These are phyloP conservation scores for Fusarium sp. DNA, from an alignment of 2,329 filamentous ascomycete genomes.

Conservation along the genomic window DNA sequence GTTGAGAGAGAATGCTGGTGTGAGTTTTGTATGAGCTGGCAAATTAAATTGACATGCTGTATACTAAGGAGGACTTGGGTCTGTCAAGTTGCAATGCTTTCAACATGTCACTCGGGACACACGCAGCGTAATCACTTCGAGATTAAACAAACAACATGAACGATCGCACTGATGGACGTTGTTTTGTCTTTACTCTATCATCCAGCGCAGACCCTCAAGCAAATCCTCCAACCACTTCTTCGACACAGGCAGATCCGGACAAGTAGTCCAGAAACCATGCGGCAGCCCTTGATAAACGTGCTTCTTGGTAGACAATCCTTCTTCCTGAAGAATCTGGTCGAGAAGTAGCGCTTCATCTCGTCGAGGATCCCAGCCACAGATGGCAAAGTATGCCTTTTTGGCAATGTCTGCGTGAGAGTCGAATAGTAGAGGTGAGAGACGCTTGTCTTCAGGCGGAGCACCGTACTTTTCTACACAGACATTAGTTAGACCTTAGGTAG, in stretches of 20 bases:
- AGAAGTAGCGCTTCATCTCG: slow-evolving; percentile 63
- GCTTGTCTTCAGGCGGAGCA: slow-evolving; percentile 51
- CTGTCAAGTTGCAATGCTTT: not conserved
- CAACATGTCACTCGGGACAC: not conserved
- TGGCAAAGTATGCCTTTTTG: slow-evolving; percentile 57
- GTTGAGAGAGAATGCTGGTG: not conserved
- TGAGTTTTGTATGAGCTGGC: not conserved
- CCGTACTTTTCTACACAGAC: slow-evolving; percentile 36
- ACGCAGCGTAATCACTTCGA: not conserved
- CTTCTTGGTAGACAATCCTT: slow-evolving; percentile 51
- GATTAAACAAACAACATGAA: not conserved
- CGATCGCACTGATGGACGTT: not conserved
- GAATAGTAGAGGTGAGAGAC: slow-evolving; percentile 53
- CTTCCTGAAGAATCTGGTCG: slow-evolving; percentile 52
- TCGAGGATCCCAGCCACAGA: slow-evolving; percentile 61
- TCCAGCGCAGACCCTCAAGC: slow-evolving; percentile 40
- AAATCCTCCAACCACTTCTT: slow-evolving; percentile 48
- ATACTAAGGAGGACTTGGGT: not conserved
- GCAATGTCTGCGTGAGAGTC: slow-evolving; percentile 48
- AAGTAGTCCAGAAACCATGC: slow-evolving; percentile 57
- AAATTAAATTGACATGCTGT: not conserved
- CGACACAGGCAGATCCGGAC: slow-evolving; percentile 48
- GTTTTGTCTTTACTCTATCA: slow-evolving; percentile 22
- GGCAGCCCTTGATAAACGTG: slow-evolving; percentile 57
- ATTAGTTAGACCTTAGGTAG: not conserved